Evolutionary conservation across 139 green algal species (phyloP).

Genomic region (Asterochloris sp.): DNA sequence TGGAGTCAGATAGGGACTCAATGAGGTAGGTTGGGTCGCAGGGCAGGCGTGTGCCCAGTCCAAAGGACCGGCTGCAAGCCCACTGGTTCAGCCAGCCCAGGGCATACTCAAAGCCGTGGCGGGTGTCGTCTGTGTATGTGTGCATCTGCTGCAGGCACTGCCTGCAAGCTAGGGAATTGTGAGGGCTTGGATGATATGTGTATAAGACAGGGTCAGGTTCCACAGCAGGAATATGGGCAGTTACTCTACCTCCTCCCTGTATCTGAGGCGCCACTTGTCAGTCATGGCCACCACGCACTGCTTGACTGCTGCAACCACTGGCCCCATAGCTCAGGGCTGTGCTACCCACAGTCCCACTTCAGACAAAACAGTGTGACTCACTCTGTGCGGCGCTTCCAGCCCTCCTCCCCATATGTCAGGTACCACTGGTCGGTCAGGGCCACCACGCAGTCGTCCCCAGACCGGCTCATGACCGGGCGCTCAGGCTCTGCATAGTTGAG

Average conservation of each 20-base stretch:
- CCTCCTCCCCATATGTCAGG: slow-evolving; percentile 86
- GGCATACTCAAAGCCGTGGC: slow-evolving; percentile 74
- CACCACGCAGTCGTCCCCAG: slow-evolving; percentile 95
- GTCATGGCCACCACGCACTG: background rate
- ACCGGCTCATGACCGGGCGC: slow-evolving; percentile 80
- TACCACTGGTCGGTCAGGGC: slow-evolving; percentile 99
- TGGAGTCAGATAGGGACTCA: slow-evolving; percentile 97
- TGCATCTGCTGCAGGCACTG: slow-evolving; percentile 56
- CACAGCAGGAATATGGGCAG: too few relatives aligned
- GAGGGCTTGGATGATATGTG: too few relatives aligned
- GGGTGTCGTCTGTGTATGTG: slow-evolving; percentile 57
- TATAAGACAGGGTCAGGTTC: too few relatives aligned
- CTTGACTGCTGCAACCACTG: background rate
- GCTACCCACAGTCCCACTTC: background rate
- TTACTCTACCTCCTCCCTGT: background rate
- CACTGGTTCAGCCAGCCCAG: slow-evolving; percentile 96
- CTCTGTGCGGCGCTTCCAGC: slow-evolving; percentile 66
- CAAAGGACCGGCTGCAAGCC: slow-evolving; percentile 95
- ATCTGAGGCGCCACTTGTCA: background rate
- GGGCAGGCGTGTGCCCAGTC: slow-evolving; percentile 91
- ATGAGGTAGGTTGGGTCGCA: slow-evolving; percentile 97
- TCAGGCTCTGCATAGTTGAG: slow-evolving; percentile 87
- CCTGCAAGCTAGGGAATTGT: background rate
- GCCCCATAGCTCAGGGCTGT: too few relatives aligned
- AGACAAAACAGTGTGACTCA: background rate